Evolutionary conservation across 345 rosid species (phyloP), one percentile per base, ranked within the genome.

Genomic region (Brassica juncea): DNA sequence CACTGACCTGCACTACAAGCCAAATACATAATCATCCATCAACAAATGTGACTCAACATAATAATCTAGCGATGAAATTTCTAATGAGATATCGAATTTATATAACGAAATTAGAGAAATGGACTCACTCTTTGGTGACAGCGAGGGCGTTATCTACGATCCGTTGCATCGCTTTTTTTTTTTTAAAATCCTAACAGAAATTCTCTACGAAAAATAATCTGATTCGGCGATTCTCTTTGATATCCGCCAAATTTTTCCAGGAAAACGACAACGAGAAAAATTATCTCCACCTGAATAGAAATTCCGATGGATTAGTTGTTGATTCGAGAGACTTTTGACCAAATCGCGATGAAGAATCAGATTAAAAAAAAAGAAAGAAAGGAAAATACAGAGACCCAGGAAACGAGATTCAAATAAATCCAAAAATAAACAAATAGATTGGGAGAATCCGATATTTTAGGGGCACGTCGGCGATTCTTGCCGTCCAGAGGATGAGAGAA

Each of bases 81-180:
- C 49, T 42, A 6, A 28, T 4, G 31, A 28, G 1, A 28, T 28
- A 28, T 28, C 6, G 6, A 34, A 6, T 5, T 8, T 15, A 52
- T 52, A n/a, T 52, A 52, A 52, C 8, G 8, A n/a, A 52, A 60
- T 6, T 27, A 82, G 75, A 67, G 63, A 84, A 62, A 58, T 70
- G 12, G 58, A 82, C 96, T 87, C 84, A 92, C 99, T 95, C 99
- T 84, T 95, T 95, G 84, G 91, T 72, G 1, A 94, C 90, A 78
- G 99, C 98, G 77, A 94, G 97, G 73, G 84, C 86, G 85, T 80
- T 84, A 80, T 95, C 99, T 69, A 93, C 98, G 73, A 91, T 76
- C 72, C 94, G 85, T 87, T 89, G 94, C 93, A 95, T 90, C 21
- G 62, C 81, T 57, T 34, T 12, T 14, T 23, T 31, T 73, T 8